These are phyloP conservation scores for Lentinula edodes DNA, from an alignment of 768 basidiomycete species.

Conservation along the genomic window DNA sequence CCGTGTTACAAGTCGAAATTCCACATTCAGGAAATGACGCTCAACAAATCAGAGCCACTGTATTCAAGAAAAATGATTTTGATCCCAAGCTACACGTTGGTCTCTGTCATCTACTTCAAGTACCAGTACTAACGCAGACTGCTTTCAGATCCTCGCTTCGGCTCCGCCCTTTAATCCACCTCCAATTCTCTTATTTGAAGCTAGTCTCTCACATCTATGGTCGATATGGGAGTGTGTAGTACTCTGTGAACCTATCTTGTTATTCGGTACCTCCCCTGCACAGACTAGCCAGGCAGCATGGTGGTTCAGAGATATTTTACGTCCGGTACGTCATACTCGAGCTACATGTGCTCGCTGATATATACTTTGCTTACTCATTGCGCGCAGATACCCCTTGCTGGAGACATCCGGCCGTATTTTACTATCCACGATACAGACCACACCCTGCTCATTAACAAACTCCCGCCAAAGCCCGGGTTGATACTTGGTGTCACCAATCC, in stretches of 20 bases:
- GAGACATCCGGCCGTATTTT: slow-evolving; percentile 90
- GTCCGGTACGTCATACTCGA: slow-evolving; percentile 52
- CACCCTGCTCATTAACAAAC: slow-evolving; percentile 66
- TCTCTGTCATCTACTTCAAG: background rate
- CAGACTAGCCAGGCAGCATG: slow-evolving; percentile 84
- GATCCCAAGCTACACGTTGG: slow-evolving; percentile 48
- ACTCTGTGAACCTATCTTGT: slow-evolving; percentile 82
- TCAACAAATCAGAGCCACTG: slow-evolving; percentile 62
- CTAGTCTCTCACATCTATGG: slow-evolving; percentile 64
- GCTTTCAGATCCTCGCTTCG: slow-evolving; percentile 59
- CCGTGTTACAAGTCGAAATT: slow-evolving; percentile 65
- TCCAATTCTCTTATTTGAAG: slow-evolving; percentile 57
- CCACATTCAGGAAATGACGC: slow-evolving; percentile 58
- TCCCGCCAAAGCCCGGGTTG: slow-evolving; percentile 72
- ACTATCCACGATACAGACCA: slow-evolving; percentile 95
- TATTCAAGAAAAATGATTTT: slow-evolving; percentile 45
- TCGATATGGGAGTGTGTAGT: slow-evolving; percentile 93
- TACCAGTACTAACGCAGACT: slow-evolving; percentile 6
- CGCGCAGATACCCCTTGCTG: slow-evolving; percentile 69
- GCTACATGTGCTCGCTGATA: background rate
- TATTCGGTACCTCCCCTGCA: slow-evolving; percentile 76
- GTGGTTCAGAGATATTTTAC: slow-evolving; percentile 85
- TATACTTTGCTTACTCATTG: background rate
- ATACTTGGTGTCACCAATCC: slow-evolving; percentile 88
- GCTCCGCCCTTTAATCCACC: slow-evolving; percentile 53